phyloP scores from a whole-genome alignment of 2,329 filamentous ascomycete species.

The Mycogone perniciosa region DNA sequence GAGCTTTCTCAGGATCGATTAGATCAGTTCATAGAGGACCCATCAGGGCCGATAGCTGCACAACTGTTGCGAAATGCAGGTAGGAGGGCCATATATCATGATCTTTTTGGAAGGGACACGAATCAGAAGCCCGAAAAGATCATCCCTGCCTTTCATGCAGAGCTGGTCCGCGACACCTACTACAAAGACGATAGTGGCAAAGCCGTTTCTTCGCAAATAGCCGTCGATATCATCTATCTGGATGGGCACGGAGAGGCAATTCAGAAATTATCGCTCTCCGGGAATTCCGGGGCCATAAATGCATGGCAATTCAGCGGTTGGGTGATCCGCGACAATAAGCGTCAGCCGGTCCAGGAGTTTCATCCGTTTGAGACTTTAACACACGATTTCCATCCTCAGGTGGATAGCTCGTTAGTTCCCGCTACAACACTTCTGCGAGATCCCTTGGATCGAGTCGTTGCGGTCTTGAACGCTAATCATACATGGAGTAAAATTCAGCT shows the following conservation, averaged over 20 bases:
- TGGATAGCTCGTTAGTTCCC: neutral
- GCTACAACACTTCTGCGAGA: constrained; percentile 9
- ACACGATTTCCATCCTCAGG: constrained; percentile 3
- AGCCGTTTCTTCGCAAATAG: too few species aligned
- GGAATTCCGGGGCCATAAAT: too few species aligned
- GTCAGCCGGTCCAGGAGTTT: constrained; percentile 14
- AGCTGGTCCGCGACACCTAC: too few species aligned
- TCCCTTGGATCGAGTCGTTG: constrained; percentile 13
- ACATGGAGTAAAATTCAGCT: constrained; percentile 16
- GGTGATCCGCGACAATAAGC: constrained; percentile 20
- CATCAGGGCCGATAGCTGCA: neutral
- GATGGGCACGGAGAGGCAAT: too few species aligned
- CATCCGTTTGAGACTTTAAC: constrained; percentile 13
- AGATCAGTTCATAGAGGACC: neutral
- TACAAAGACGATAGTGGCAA: too few species aligned
- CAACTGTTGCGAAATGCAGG: neutral
- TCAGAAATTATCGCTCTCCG: too few species aligned
- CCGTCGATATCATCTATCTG: too few species aligned
- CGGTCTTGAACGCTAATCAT: constrained; percentile 15
- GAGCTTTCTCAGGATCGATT: neutral
- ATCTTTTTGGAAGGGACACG: neutral
- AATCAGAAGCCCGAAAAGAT: neutral
- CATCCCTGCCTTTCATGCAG: neutral
- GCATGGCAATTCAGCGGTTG: constrained; percentile 14
- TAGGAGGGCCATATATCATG: neutral